Percentiles rank a stretch among this genome's conserved stretches.
phyloP scores from a whole-genome alignment of 148 eudicot genomes.

The Rhododendron simsii region DNA sequence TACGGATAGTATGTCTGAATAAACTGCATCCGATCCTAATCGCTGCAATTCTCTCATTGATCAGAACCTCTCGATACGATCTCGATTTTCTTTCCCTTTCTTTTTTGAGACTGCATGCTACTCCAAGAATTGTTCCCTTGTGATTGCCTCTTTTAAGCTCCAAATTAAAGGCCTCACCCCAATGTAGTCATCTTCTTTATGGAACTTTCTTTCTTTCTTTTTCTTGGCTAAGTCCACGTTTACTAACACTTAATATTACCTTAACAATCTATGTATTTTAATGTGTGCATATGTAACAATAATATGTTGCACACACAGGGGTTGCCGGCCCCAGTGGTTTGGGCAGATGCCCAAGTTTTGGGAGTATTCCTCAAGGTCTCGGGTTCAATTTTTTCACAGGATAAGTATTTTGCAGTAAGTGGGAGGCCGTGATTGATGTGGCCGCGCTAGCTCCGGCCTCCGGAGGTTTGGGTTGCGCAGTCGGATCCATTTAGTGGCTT shows the following conservation, averaged over 20 bases:
- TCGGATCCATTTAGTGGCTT: too few relatives aligned
- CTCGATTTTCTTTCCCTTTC: background rate
- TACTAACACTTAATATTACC: background rate
- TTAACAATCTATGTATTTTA: background rate
- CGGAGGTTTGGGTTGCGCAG: too few relatives aligned
- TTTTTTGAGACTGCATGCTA: background rate
- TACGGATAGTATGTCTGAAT: conserved; percentile 14
- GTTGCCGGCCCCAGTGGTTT: too few relatives aligned
- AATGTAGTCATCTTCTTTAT: background rate
- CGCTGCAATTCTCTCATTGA: conserved; percentile 4
- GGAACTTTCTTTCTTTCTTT: background rate
- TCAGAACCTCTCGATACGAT: background rate
- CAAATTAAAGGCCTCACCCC: background rate
- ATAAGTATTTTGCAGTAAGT: too few relatives aligned
- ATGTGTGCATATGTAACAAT: background rate
- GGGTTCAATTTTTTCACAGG: too few relatives aligned
- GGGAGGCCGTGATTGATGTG: too few relatives aligned
- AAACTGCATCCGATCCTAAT: conserved; percentile 13
- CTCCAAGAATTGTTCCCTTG: background rate
- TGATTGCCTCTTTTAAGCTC: background rate
- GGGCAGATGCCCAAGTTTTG: too few relatives aligned
- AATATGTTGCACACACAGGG: background rate
- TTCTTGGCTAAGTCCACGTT: too few relatives aligned
- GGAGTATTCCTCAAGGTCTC: too few relatives aligned
- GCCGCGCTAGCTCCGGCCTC: too few relatives aligned